phyloP scores from a whole-genome alignment of 2,329 filamentous ascomycete genomes.

The Neonectria neomacrospora region DNA sequence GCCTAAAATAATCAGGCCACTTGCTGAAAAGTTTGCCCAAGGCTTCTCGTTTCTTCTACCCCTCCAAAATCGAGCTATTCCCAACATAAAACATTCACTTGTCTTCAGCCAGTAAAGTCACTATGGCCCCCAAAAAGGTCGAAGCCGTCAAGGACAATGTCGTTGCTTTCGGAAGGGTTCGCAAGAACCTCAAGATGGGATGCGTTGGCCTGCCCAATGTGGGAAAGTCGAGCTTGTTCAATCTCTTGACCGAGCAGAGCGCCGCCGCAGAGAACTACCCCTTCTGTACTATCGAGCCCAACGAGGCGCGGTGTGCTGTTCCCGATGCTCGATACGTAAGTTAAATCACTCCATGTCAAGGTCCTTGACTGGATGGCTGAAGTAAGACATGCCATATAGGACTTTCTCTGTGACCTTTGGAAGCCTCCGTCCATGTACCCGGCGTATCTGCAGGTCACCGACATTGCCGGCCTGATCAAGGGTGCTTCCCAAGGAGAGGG shows the following conservation, averaged over 20 bases:
- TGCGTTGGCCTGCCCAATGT: conserved; percentile 59
- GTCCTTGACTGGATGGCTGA: conserved; percentile 12
- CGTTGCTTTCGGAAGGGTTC: conserved; percentile 57
- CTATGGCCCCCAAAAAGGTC: conserved; percentile 57
- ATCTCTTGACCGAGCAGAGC: conserved; percentile 58
- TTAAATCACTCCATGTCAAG: conserved; percentile 10
- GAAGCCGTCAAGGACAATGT: conserved; percentile 56
- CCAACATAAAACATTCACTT: conserved; percentile 13
- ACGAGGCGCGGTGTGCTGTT: conserved; percentile 58
- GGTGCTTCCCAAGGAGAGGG: conserved; percentile 57
- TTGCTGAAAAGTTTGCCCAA: conserved; percentile 42
- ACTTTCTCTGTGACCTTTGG: conserved; percentile 58
- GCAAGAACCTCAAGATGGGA: conserved; percentile 60
- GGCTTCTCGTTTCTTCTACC: conserved; percentile 25
- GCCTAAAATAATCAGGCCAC: conserved; percentile 39
- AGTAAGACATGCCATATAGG: conserved; percentile 42
- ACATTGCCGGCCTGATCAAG: conserved; percentile 58
- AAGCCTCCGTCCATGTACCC: conserved; percentile 59
- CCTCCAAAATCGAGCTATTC: conserved; percentile 14
- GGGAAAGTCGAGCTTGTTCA: conserved; percentile 59
- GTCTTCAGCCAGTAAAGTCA: conserved; percentile 21
- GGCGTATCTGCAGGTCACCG: conserved; percentile 57
- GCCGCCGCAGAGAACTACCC: conserved; percentile 58
- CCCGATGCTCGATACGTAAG: conserved; percentile 57
- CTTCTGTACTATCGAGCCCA: conserved; percentile 60